Evolutionary conservation across 768 basidiomycete species (phyloP), one percentile per base, ranked within the genome.

Genomic region (Amanita pallidorosea): DNA sequence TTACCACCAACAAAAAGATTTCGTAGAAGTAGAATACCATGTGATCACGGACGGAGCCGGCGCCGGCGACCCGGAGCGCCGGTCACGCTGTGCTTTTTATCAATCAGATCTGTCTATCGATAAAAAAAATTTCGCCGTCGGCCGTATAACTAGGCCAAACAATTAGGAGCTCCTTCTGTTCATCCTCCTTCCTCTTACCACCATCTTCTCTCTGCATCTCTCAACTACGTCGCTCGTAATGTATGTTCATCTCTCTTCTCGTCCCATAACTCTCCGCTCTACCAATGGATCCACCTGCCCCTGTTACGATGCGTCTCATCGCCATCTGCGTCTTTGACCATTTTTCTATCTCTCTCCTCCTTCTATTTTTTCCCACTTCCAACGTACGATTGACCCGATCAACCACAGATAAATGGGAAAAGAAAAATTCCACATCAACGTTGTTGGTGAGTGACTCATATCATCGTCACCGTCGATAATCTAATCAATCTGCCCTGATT

Each of bases 381-480:
- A 7, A 15, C 40, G 5, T 25, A 31, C 18, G 15, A 8, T 27
- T 49, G 13, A 49, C 49, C 13, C 18, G 17, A 17, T 49, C 36
- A 9, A 34, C 37, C 34, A 38, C 33, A 38, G 31, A 31, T 82
- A 81, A 82, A 92, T 91, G 91, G 91, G 90, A 84, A 93, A 93
- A 78, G 91, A 93, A 59, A 93, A 93, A 78, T 72, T 61, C 62
- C 92, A 96, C 83, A 82, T 96, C 80, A 95, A 95, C 83, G 92
- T 94, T 73, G 92, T 94, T 72, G 92, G 88, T 90, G 51, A 56
- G 88, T 74, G 20, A 52, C 52, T 59, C 58, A 64, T 69, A 65
- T 62, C 55, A 53, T 62, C 58, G 44, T 57, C 45, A 42, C 9
- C 54, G 9, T 44, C 61, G 47, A 60, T 57, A 51, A 33, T 17